Percentiles rank a stretch among this genome's conserved stretches.
Evolutionary conservation across 805 yeast species (phyloP).

Genomic region (Schwanniomyces vanrijiae): DNA sequence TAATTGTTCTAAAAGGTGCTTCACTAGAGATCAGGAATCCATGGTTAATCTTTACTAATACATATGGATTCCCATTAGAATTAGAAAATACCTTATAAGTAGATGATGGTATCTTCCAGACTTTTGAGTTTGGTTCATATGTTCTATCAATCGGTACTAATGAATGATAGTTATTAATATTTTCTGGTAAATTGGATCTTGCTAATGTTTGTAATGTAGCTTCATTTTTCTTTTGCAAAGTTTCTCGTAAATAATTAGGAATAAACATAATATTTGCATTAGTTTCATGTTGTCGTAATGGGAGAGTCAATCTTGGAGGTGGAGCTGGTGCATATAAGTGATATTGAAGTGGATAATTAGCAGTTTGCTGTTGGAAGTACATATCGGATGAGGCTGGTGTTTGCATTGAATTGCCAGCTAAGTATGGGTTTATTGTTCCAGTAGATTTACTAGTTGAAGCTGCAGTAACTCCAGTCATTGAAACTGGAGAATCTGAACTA

Average conservation of each 20-base stretch:
- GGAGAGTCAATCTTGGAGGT: conserved; percentile 64
- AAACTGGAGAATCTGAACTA: conserved; percentile 11
- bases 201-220: conserved; percentile 72
- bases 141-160: conserved; percentile 73
- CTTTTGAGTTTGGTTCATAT: conserved; percentile 29
- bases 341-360: conserved; percentile 62
- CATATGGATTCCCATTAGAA: conserved; percentile 73
- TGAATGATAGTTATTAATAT: conserved; percentile 69
- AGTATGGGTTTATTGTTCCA: conserved; percentile 19
- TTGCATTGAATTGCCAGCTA: conserved; percentile 12
- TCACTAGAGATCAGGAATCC: conserved; percentile 39
- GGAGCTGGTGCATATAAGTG: conserved; percentile 91
- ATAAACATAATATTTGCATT: conserved; percentile 70
- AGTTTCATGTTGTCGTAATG: conserved; percentile 69
- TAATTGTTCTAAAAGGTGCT: conserved; percentile 56
- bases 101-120: conserved; percentile 57
- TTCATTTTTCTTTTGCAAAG: conserved; percentile 70
- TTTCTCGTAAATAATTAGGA: conserved; percentile 68
- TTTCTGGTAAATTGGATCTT: conserved; percentile 51
- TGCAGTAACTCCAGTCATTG: conserved; percentile 8
- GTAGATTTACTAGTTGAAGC: conserved; percentile 1
- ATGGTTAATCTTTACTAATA: conserved; percentile 68
- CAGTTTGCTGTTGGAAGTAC: conserved; percentile 15
- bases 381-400: conserved; percentile 19
- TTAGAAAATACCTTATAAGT: conserved; percentile 81